Base-by-base conservation (phyloP, 306 rosid genomes). In the Cicer pinnatifidum region DNA sequence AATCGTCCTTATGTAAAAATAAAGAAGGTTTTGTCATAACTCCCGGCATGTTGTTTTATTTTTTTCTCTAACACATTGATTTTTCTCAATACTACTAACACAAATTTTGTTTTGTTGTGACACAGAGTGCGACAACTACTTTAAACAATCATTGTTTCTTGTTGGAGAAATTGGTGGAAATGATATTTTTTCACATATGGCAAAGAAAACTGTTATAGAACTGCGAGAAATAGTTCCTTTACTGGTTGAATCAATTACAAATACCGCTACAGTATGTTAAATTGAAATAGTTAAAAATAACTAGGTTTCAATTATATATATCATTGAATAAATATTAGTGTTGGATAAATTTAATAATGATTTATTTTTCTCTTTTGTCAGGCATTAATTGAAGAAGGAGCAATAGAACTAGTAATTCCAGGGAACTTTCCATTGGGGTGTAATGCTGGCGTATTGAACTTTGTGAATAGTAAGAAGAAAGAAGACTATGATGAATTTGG, bases 1-100 rank as follows among this genome's bases (percentile, higher is more conserved):
- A 85, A 74, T 5, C 86, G 17, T 72, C 83, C 9, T 41, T 56
- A 1, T 87, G 91, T 57, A 70, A 10, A 2, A 67, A 11, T 11
- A 67, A 44, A 66, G 19, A 67, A 7, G 59, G 73, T 47, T 52
- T 28, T 33, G 9, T 1, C 38, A 13, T 6, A 19, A 66, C 40
- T 44, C 5, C 9, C 20, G 20, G 0, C 8, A 6, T 16, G 1
- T 17, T 19, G 2, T 64, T 28, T 28, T 28, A 28, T 9, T 10
- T 9, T 64, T 64, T 1, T 63, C 13, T 40, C 10, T 13, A 1
- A 63, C 10, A 39, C 33, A 62, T 7, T 1, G 1, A 9, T 9
- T 65, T 15, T 8, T 9, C 5, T 65, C 10, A 2, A 17, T 16
- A 43, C 17, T n/a, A 10, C 39, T 43, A 16, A 65, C 17, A 65